phyloP scores from a whole-genome alignment of 768 basidiomycete genomes.

The Lactifluus subvellereus region DNA sequence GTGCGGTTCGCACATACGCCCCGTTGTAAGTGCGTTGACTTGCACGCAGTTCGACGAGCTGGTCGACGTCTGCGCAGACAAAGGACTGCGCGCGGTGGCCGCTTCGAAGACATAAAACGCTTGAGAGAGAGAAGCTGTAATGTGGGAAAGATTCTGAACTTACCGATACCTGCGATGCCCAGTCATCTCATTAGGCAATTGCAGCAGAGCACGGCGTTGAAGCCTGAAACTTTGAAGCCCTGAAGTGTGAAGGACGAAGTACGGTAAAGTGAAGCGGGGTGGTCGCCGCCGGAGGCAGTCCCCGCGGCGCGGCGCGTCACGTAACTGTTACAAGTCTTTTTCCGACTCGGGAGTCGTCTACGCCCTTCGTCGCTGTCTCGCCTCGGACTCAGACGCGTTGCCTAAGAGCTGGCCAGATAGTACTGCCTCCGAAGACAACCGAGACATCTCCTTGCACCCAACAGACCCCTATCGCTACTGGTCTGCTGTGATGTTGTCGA shows the following conservation, averaged over 20 bases:
- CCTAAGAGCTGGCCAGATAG: not conserved
- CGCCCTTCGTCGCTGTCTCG: not conserved
- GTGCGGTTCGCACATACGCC: conserved; percentile 70
- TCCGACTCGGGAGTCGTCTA: too few species aligned
- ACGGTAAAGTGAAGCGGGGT: too few species aligned
- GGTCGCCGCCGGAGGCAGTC: too few species aligned
- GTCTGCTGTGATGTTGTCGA: conserved; percentile 13
- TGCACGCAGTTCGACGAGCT: conserved; percentile 64
- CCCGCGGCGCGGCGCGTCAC: too few species aligned
- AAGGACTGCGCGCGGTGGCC: conserved; percentile 34
- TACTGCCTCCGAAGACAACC: not conserved
- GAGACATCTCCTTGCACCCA: not conserved
- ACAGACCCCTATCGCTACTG: not conserved
- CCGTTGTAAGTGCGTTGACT: conserved; percentile 80
- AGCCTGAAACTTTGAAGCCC: too few species aligned
- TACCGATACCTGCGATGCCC: conserved; percentile 11
- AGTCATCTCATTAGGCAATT: not conserved
- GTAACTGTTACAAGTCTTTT: too few species aligned
- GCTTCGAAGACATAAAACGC: conserved; percentile 12
- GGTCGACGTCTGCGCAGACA: conserved; percentile 32
- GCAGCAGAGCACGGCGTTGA: not conserved
- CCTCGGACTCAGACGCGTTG: not conserved
- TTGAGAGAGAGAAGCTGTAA: not conserved
- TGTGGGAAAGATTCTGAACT: not conserved
- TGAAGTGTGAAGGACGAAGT: too few species aligned